Conservation (phyloP, 2,329 filamentous ascomycete species). For the Talaromyces sp. region DNA sequence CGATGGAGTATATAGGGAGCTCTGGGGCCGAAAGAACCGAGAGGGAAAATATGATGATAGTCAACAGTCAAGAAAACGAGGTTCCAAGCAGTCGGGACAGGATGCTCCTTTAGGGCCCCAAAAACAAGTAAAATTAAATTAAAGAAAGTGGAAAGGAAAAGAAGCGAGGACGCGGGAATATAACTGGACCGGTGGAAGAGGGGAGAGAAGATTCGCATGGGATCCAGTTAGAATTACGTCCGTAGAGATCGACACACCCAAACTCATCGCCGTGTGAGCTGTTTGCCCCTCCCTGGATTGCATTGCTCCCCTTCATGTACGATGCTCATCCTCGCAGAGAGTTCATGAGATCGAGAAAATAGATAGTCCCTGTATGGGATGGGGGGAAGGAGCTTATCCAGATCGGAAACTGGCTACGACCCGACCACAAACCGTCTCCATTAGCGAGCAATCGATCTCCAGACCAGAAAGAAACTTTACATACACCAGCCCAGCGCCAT, state of each 20-base stretch:
- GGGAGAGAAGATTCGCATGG: conserved; percentile 5
- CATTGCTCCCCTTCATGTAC: conserved; percentile 2
- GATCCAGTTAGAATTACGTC: conserved; percentile 11
- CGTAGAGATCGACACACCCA: conserved; percentile 16
- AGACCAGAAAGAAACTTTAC: not conserved
- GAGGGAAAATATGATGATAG: not conserved
- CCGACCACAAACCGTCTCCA: no score
- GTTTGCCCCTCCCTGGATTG: conserved; percentile 28
- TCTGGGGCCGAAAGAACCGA: not conserved
- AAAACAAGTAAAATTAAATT: conserved; percentile 2
- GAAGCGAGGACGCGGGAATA: conserved; percentile 11
- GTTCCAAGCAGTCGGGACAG: no score
- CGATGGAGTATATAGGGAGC: not conserved
- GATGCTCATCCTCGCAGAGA: not conserved
- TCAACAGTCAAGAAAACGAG: no score
- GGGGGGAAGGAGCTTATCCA: not conserved
- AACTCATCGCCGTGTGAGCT: conserved; percentile 4
- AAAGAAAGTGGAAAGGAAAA: not conserved
- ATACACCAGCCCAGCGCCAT: no score
- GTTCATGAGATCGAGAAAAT: not conserved
- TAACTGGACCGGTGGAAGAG: conserved; percentile 1
- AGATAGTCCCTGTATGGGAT: not conserved
- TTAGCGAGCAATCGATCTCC: no score
- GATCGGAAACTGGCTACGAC: not conserved
- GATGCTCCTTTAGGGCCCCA: no score